Conservation (phyloP, 2,329 filamentous ascomycete species). For the Talaromyces sp. region DNA sequence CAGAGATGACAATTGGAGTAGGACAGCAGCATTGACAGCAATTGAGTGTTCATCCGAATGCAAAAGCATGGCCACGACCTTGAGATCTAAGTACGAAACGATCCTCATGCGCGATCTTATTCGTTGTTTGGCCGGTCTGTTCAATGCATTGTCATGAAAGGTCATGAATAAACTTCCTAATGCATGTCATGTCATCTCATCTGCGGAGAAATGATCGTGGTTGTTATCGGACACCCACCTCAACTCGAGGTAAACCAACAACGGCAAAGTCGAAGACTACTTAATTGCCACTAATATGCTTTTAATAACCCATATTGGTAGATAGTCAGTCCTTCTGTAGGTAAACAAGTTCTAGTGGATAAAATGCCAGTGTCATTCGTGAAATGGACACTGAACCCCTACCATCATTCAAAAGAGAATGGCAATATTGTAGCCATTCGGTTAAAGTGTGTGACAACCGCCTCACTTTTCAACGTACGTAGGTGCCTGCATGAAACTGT, state of each 20-base stretch:
- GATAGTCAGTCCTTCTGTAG: neutral
- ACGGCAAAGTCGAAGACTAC: neutral
- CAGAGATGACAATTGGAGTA: neutral
- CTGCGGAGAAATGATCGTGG: slow-evolving; percentile 4
- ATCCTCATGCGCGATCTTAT: neutral
- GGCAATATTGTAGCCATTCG: neutral
- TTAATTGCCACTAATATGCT: neutral
- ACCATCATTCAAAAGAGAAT: neutral
- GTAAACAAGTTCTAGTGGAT: neutral
- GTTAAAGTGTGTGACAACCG: neutral
- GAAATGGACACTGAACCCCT: neutral
- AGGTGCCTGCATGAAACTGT: neutral
- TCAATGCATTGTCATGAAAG: neutral
- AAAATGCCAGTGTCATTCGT: neutral
- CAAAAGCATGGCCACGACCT: neutral
- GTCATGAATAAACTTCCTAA: neutral
- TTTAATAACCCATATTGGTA: neutral
- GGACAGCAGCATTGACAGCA: slow-evolving; percentile 1
- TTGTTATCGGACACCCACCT: neutral
- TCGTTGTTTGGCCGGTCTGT: neutral
- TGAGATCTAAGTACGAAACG: neutral
- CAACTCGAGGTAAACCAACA: neutral
- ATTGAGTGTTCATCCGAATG: neutral
- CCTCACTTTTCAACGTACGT: slow-evolving; percentile 9
- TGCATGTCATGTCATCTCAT: slow-evolving; percentile 1